phyloP scores from a whole-genome alignment of 2,329 filamentous ascomycete species.

The Chaetomium sp. region DNA sequence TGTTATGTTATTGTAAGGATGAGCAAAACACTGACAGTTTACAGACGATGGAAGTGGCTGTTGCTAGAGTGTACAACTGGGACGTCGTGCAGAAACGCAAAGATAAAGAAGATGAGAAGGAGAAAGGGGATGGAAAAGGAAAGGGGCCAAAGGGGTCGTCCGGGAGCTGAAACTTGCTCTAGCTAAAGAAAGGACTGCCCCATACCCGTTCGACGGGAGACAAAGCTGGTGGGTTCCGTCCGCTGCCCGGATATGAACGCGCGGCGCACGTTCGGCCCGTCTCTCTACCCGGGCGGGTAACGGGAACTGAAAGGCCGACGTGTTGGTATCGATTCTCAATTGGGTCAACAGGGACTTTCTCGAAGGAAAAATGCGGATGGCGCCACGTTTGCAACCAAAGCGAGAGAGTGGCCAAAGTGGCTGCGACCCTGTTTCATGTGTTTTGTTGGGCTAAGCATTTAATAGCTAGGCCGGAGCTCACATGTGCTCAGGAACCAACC shows the following conservation, averaged over 20 bases:
- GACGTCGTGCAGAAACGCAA: constrained; percentile 94
- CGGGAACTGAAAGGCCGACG: too few species aligned
- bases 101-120: constrained; percentile 63
- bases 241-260: too few species aligned
- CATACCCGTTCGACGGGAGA: neutral
- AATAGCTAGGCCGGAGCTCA: too few species aligned
- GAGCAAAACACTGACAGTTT: constrained; percentile 3
- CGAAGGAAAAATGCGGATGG: too few species aligned
- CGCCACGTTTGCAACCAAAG: too few species aligned
- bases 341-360: too few species aligned
- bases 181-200: neutral
- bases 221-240: neutral
- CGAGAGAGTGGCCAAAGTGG: too few species aligned
- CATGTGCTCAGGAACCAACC: too few species aligned
- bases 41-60: constrained; percentile 94
- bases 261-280: too few species aligned
- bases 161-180: constrained; percentile 11
- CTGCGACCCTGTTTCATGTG: neutral
- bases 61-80: constrained; percentile 98
- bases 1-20: neutral
- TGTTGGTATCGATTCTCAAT: too few species aligned
- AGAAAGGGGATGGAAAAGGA: constrained; percentile 36
- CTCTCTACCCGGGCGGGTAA: too few species aligned
- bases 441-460: neutral
- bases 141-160: constrained; percentile 24